Evolutionary conservation across 805 yeast species (phyloP).

Genomic region (Blastobotrys parvus): DNA sequence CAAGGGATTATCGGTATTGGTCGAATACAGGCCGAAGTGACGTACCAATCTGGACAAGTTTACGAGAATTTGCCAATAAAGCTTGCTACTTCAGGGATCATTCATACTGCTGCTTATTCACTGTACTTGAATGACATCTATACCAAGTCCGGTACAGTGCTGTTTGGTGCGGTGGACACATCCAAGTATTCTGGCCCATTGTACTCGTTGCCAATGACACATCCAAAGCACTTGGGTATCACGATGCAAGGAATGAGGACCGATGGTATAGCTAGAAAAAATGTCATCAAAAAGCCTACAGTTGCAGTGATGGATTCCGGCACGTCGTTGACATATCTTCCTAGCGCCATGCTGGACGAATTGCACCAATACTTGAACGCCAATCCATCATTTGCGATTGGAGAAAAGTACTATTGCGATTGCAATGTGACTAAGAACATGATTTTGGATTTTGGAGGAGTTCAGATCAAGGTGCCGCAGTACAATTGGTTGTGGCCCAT

Average conservation of each 20-base stretch:
- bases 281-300: constrained; percentile 18
- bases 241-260: constrained; percentile 20
- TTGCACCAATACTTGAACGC: constrained; percentile 32
- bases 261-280: constrained; percentile 21
- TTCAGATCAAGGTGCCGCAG: constrained; percentile 23
- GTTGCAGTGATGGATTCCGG: constrained; percentile 48
- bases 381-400: constrained; percentile 29
- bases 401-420: constrained; percentile 29
- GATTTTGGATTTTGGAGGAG: constrained; percentile 25
- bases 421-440: constrained; percentile 27
- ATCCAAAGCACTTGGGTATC: constrained; percentile 29
- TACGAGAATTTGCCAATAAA: constrained; percentile 63
- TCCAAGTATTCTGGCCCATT: constrained; percentile 40
- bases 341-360: constrained; percentile 26
- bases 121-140: constrained; percentile 43
- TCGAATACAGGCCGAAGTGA: constrained; percentile 46
- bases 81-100: constrained; percentile 51
- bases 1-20: constrained; percentile 46
- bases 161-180: constrained; percentile 51
- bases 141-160: constrained; percentile 39
- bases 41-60: constrained; percentile 15
- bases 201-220: constrained; percentile 28
- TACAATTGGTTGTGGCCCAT: constrained; percentile 31
- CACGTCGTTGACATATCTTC: constrained; percentile 44
- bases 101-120: constrained; percentile 53